These are phyloP conservation scores for Nemania serpens DNA, from an alignment of 2,329 filamentous ascomycete genomes.

Conservation along the genomic window DNA sequence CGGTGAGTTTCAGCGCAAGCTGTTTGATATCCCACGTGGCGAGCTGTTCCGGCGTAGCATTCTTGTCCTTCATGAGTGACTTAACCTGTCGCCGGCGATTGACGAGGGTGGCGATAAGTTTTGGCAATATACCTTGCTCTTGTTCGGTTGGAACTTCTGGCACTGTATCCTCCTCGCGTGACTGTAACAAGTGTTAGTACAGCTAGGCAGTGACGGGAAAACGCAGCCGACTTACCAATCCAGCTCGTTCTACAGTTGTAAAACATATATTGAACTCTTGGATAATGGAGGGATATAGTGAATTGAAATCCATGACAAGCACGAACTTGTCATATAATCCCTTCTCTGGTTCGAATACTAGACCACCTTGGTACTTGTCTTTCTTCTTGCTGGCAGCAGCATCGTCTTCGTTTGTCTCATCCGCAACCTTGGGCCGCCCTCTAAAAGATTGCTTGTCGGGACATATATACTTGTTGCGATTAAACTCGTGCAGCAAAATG, in stretches of 20 bases:
- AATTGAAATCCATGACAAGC: slow-evolving; percentile 99
- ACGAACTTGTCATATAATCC: slow-evolving; percentile 98
- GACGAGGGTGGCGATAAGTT: slow-evolving; percentile 90
- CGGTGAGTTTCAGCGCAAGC: slow-evolving; percentile 92
- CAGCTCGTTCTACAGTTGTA: slow-evolving; percentile 85
- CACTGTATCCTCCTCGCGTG: slow-evolving; percentile 83
- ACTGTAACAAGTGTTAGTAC: slow-evolving; percentile 49
- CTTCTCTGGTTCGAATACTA: slow-evolving; percentile 97
- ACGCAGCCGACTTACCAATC: slow-evolving; percentile 59
- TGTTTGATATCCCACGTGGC: slow-evolving; percentile 99
- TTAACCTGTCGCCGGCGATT: slow-evolving; percentile 90
- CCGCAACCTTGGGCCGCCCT: slow-evolving; percentile 72
- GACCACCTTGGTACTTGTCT: slow-evolving; percentile 98
- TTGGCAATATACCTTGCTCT: slow-evolving; percentile 83
- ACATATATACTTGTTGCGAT: slow-evolving; percentile 96
- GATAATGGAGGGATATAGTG: slow-evolving; percentile 96
- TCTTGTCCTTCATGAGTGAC: slow-evolving; percentile 93
- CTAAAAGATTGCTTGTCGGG: slow-evolving; percentile 90
- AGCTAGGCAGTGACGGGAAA: not conserved
- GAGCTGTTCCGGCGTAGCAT: slow-evolving; percentile 81
- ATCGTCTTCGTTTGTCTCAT: slow-evolving; percentile 72
- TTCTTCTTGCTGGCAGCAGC: slow-evolving; percentile 86
- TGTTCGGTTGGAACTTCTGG: slow-evolving; percentile 83
- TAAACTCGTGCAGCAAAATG: slow-evolving; percentile 96
- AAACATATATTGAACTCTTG: slow-evolving; percentile 99